These are phyloP conservation scores for Erythrophleum ivorense DNA, from an alignment of 331 rosid species.

Conservation along the genomic window DNA sequence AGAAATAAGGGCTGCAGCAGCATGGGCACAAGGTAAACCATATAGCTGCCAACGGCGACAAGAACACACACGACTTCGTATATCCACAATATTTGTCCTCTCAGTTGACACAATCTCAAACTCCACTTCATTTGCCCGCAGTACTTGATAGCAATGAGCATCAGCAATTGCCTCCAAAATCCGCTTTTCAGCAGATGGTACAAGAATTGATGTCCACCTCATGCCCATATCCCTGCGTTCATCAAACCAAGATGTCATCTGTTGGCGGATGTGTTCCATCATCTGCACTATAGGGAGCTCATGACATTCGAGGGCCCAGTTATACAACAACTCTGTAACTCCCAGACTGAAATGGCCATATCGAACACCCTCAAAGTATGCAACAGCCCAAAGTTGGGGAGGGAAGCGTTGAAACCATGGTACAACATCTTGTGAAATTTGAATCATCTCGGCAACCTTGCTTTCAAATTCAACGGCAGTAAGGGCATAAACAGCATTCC, in stretches of 20 bases:
- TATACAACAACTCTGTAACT: conserved; percentile 13
- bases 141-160: conserved; percentile 19
- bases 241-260: conserved; percentile 6
- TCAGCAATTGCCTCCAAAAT: conserved; percentile 15
- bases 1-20: conserved; percentile 21
- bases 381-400: conserved; percentile 22
- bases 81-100: conserved; percentile 14
- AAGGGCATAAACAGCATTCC: conserved; percentile 23
- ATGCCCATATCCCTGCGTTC: conserved; percentile 8
- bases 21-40: conserved; percentile 20
- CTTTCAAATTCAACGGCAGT: neutral
- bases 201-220: conserved; percentile 6
- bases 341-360: neutral
- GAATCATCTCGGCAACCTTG: neutral
- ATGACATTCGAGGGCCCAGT: conserved; percentile 20
- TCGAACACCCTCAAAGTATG: conserved; percentile 20
- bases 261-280: conserved; percentile 14
- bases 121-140: conserved; percentile 1
- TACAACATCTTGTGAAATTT: conserved; percentile 7
- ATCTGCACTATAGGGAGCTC: conserved; percentile 27
- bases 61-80: conserved; percentile 11
- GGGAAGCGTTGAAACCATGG: conserved; percentile 2
- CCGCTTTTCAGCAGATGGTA: conserved; percentile 7
- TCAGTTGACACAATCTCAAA: conserved; percentile 16
- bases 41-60: conserved; percentile 21